These are phyloP conservation scores for Suhomyces prunicola DNA, from an alignment of 805 yeast genomes.

Conservation along the genomic window DNA sequence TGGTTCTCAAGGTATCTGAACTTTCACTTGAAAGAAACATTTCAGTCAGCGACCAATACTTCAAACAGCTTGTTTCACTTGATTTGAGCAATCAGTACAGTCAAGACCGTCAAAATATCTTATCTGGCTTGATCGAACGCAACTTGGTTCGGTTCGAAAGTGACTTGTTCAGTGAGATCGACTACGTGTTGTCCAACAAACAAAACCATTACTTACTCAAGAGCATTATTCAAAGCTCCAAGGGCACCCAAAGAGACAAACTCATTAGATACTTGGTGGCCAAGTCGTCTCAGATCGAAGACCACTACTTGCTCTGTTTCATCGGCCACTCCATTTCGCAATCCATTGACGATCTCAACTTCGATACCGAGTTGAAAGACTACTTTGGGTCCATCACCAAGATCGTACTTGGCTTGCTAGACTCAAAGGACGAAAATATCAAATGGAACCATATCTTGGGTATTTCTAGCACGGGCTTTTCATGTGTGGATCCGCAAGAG, in stretches of 20 bases:
- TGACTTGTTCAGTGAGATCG: slow-evolving; percentile 5
- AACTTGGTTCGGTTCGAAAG: slow-evolving; percentile 8
- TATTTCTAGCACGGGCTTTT: slow-evolving; percentile 13
- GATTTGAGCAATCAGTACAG: not conserved
- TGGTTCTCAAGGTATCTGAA: slow-evolving; percentile 3
- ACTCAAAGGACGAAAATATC: not conserved
- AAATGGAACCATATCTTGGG: slow-evolving; percentile 18
- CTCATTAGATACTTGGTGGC: slow-evolving; percentile 9
- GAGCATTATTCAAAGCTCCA: slow-evolving; percentile 12
- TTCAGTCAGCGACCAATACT: not conserved
- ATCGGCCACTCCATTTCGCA: slow-evolving; percentile 17
- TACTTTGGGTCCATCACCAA: slow-evolving; percentile 9
- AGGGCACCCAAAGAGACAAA: not conserved
- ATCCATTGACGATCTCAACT: not conserved
- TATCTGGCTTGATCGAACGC: slow-evolving; percentile 8
- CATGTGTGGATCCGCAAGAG: slow-evolving; percentile 8
- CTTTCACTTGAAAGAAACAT: slow-evolving; percentile 1
- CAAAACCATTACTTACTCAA: slow-evolving; percentile 12
- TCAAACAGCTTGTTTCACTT: not conserved
- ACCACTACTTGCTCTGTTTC: slow-evolving; percentile 15
- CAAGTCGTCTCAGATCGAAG: slow-evolving; percentile 8
- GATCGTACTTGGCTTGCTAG: slow-evolving; percentile 13
- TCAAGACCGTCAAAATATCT: slow-evolving; percentile 1
- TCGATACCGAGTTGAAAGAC: slow-evolving; percentile 1
- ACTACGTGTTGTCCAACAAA: slow-evolving; percentile 4